Conservation (phyloP, 805 yeast genomes). For the Metschnikowia orientalis region DNA sequence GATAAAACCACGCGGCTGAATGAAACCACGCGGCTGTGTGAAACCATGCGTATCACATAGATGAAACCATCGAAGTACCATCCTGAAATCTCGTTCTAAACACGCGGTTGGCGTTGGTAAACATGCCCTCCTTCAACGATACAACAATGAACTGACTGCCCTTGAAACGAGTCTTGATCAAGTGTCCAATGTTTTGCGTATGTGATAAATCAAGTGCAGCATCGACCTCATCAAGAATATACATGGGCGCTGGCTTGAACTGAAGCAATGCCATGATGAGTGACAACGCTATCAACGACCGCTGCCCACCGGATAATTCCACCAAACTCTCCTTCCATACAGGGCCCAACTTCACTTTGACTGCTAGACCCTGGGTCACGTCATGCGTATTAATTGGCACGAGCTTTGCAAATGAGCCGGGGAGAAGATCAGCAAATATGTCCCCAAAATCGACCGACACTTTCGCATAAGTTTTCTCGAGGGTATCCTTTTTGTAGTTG, state of each 20-base stretch:
- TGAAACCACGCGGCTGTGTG: too few species aligned
- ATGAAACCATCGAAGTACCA: slow-evolving; percentile 88
- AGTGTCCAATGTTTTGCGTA: slow-evolving; percentile 95
- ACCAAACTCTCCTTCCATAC: slow-evolving; percentile 96
- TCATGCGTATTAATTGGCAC: slow-evolving; percentile 78
- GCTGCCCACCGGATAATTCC: slow-evolving; percentile 95
- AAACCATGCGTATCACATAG: slow-evolving; percentile 41
- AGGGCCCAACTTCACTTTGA: slow-evolving; percentile 81
- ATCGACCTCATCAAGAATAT: slow-evolving; percentile 94
- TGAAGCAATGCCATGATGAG: slow-evolving; percentile 87
- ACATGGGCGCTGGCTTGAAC: slow-evolving; percentile 98
- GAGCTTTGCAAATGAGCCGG: slow-evolving; percentile 84
- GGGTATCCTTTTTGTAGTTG: slow-evolving; percentile 77
- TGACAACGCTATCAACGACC: slow-evolving; percentile 90
- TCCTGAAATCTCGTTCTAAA: slow-evolving; percentile 93
- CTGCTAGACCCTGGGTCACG: slow-evolving; percentile 86
- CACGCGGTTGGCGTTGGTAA: slow-evolving; percentile 91
- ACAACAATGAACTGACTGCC: slow-evolving; percentile 97
- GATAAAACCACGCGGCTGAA: too few species aligned
- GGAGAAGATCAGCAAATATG: slow-evolving; percentile 82
- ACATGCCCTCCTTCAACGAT: slow-evolving; percentile 96
- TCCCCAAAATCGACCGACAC: slow-evolving; percentile 87
- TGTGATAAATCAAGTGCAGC: slow-evolving; percentile 97
- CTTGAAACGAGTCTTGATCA: slow-evolving; percentile 90
- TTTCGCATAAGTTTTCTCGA: slow-evolving; percentile 78